Percentiles rank a stretch among this genome's conserved stretches.
phyloP scores from a whole-genome alignment of 768 basidiomycete genomes.

The Nevesoporus exiguus region DNA sequence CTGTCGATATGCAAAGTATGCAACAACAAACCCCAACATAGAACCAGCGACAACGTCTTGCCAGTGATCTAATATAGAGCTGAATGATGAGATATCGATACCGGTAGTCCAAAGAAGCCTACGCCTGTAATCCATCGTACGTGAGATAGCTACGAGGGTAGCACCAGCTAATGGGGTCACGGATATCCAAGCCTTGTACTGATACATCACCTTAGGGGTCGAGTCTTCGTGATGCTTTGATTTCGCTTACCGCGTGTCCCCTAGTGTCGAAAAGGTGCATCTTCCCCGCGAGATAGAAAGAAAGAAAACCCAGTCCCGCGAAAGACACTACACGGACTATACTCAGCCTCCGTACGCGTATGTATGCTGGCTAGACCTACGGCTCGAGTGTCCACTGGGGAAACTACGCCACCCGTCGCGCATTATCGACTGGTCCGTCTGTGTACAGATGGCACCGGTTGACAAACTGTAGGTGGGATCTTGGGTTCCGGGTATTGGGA shows the following conservation, averaged over 20 bases:
- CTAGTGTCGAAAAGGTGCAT: constrained; percentile 83
- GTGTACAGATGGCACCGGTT: constrained; percentile 76
- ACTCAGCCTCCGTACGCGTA: neutral
- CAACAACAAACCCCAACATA: constrained; percentile 63
- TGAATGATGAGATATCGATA: constrained; percentile 6
- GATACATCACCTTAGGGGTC: constrained; percentile 3
- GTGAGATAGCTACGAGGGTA: constrained; percentile 72
- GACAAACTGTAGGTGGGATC: constrained; percentile 75
- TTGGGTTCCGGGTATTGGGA: constrained; percentile 57
- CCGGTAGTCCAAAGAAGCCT: constrained; percentile 8
- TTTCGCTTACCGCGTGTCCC: constrained; percentile 59
- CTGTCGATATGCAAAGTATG: constrained; percentile 78
- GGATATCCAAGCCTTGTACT: constrained; percentile 83
- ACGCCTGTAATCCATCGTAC: constrained; percentile 93
- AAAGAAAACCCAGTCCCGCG: constrained; percentile 86
- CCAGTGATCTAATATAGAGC: constrained; percentile 68
- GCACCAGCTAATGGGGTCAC: constrained; percentile 76
- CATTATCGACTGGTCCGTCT: constrained; percentile 52
- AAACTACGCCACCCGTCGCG: constrained; percentile 91
- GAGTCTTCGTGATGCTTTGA: neutral
- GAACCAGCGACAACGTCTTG: constrained; percentile 84
- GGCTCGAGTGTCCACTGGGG: constrained; percentile 85
- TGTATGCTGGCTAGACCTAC: constrained; percentile 41
- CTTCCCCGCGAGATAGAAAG: constrained; percentile 89
- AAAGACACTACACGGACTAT: constrained; percentile 65